phyloP scores from a whole-genome alignment of 2,329 filamentous ascomycete species.

The Ascochyta viciae-villosae region DNA sequence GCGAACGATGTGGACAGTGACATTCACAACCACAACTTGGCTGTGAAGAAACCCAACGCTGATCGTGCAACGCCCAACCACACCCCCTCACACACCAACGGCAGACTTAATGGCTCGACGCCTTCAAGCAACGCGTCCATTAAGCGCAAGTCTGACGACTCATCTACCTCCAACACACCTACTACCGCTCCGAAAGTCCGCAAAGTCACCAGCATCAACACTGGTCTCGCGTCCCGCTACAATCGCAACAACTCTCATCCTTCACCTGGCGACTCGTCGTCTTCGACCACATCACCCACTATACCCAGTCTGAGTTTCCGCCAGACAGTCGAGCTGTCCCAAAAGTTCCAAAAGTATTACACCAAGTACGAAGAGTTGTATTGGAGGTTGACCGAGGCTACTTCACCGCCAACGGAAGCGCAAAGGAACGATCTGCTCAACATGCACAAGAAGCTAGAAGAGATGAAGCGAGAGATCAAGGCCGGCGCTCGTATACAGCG shows the following conservation, averaged over 20 bases:
- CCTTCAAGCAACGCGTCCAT: conserved; percentile 41
- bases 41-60: conserved; percentile 42
- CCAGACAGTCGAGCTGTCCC: conserved; percentile 55
- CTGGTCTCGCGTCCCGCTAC: conserved; percentile 46
- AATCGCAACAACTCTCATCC: conserved; percentile 40
- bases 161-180: conserved; percentile 41
- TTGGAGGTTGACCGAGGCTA: conserved; percentile 51
- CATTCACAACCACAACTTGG: conserved; percentile 46
- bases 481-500: conserved; percentile 43
- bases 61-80: conserved; percentile 39
- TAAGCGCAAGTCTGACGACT: conserved; percentile 56
- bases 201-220: conserved; percentile 46
- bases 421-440: conserved; percentile 61
- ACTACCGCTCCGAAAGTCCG: conserved; percentile 37
- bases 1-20: conserved; percentile 49
- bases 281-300: conserved; percentile 44
- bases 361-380: conserved; percentile 65
- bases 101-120: conserved; percentile 38
- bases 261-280: conserved; percentile 45
- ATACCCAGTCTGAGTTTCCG: conserved; percentile 49
- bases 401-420: conserved; percentile 54
- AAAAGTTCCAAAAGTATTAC: conserved; percentile 65
- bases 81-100: conserved; percentile 40
- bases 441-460: conserved; percentile 61
- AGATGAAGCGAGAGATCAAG: conserved; percentile 65